Conservation (phyloP, 805 yeast genomes). For the Teunomyces lycoperdinae region DNA sequence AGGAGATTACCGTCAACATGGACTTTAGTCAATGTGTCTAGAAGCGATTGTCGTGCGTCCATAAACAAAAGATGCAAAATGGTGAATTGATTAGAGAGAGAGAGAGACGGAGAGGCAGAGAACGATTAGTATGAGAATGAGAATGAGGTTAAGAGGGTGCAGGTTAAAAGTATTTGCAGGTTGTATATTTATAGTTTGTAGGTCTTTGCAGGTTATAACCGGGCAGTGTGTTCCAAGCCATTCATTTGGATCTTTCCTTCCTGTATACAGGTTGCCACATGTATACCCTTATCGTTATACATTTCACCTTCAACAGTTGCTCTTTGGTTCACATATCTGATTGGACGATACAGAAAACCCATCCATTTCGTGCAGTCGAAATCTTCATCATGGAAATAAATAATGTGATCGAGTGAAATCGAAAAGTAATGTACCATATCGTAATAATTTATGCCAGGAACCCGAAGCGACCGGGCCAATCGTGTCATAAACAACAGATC, state of each 20-base stretch:
- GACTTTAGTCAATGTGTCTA: slow-evolving; percentile 19
- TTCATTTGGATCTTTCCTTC: slow-evolving; percentile 53
- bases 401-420: slow-evolving; percentile 63
- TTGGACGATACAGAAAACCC: slow-evolving; percentile 45
- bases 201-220: not conserved
- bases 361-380: slow-evolving; percentile 52
- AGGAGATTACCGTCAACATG: slow-evolving; percentile 22
- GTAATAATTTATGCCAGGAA: slow-evolving; percentile 27
- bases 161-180: too few species aligned
- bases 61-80: not conserved
- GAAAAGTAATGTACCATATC: slow-evolving; percentile 38
- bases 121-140: not conserved
- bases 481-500: slow-evolving; percentile 56
- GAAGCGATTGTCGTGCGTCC: slow-evolving; percentile 15
- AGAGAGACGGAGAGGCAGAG: too few species aligned
- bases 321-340: slow-evolving; percentile 51
- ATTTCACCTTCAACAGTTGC: slow-evolving; percentile 58
- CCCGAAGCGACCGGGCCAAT: slow-evolving; percentile 47
- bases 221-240: slow-evolving; percentile 14
- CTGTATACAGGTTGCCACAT: slow-evolving; percentile 61
- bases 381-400: slow-evolving; percentile 60
- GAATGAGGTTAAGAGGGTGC: too few species aligned
- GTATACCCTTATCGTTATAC: slow-evolving; percentile 45
- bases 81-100: too few species aligned
- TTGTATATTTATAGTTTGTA: too few species aligned